A percentile compares a stretch with the other conserved stretches of the same genome.
Evolutionary conservation across 208 protist genomes (phyloP).

Genomic region (Trypanosoma lewisi): DNA sequence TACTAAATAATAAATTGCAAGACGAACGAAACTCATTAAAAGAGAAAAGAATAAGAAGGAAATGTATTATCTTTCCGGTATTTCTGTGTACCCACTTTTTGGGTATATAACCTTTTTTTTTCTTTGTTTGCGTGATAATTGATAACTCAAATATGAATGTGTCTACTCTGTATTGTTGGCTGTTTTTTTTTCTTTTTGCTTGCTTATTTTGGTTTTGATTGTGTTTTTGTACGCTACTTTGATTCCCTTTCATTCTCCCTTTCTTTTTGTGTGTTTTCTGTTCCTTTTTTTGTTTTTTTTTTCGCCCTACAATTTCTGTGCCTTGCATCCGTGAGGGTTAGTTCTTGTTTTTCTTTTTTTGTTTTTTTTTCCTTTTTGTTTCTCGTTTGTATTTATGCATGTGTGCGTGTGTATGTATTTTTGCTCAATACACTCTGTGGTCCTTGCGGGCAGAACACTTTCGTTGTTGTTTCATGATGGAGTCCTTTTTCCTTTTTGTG

Average conservation of each 20-base stretch:
- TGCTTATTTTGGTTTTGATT: not conserved
- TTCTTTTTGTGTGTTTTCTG: not conserved
- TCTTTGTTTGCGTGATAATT: too few relatives aligned
- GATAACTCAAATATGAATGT: too few relatives aligned
- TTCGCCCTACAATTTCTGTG: too few relatives aligned
- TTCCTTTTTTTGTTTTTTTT: too few relatives aligned
- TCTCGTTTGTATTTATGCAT: not conserved
- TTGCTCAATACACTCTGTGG: too few relatives aligned
- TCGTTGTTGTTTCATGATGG: too few relatives aligned
- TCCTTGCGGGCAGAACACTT: too few relatives aligned
- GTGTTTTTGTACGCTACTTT: not conserved
- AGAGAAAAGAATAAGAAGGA: not conserved
- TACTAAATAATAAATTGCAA: too few relatives aligned
- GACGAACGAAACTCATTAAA: not conserved
- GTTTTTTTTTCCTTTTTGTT: not conserved
- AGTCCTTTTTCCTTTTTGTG: too few relatives aligned
- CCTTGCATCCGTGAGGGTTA: too few relatives aligned
- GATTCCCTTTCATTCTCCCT: not conserved
- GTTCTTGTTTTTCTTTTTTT: slow-evolving; percentile 1
- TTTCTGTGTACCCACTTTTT: slow-evolving; percentile 1
- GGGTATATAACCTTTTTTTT: not conserved
- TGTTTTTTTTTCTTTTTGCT: too few relatives aligned
- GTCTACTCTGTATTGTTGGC: too few relatives aligned
- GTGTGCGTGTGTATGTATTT: not conserved
- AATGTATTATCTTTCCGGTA: not conserved